phyloP scores from a whole-genome alignment of 1,139 yeast genomes.

The Blastobotrys proliferans region DNA sequence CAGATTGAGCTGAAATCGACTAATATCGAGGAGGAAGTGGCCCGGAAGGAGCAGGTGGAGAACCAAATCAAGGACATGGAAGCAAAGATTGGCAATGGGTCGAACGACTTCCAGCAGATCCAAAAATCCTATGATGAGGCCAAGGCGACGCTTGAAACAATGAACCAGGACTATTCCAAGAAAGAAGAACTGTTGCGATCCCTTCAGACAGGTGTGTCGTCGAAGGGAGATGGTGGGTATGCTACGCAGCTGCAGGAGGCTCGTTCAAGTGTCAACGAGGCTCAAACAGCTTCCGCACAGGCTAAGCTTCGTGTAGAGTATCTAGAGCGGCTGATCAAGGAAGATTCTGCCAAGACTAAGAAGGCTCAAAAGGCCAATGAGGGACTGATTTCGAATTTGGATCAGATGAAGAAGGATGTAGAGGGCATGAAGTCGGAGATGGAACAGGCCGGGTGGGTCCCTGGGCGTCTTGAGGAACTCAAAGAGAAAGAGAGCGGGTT shows the following conservation, averaged over 20 bases:
- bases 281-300: constrained; percentile 57
- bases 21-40: constrained; percentile 49
- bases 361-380: constrained; percentile 56
- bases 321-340: constrained; percentile 48
- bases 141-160: constrained; percentile 41
- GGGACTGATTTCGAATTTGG: constrained; percentile 42
- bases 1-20: constrained; percentile 54
- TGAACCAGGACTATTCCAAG: constrained; percentile 50
- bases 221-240: constrained; percentile 79
- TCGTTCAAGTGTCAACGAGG: constrained; percentile 52
- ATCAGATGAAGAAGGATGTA: constrained; percentile 41
- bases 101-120: constrained; percentile 29
- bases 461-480: constrained; percentile 44
- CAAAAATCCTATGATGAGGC: constrained; percentile 43
- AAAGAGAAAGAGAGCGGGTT: constrained; percentile 37
- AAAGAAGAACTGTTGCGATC: constrained; percentile 82
- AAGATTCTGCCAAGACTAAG: constrained; percentile 50
- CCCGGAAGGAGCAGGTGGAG: constrained; percentile 25
- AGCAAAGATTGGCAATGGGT: constrained; percentile 20
- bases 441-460: constrained; percentile 56
- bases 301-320: constrained; percentile 57
- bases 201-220: constrained; percentile 84
- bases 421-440: constrained; percentile 44
- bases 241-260: constrained; percentile 66
- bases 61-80: constrained; percentile 25